phyloP scores from a whole-genome alignment of 169 alveolate species.

The Eimeria tenella region DNA sequence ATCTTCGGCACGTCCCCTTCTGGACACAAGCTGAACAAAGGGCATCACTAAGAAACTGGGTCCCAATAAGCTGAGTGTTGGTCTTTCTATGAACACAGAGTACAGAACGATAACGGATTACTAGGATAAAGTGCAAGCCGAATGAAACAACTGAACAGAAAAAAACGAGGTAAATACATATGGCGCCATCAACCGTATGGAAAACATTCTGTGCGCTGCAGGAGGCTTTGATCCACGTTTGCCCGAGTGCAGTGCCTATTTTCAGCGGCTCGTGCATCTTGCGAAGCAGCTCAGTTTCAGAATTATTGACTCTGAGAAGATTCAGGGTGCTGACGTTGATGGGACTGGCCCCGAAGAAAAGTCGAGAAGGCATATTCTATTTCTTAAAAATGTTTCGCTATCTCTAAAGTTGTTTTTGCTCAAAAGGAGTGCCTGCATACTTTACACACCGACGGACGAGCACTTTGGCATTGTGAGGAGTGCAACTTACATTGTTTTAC shows the following conservation, averaged over 20 bases:
- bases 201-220: constrained; percentile 15
- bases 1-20: no score
- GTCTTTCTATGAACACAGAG: no score
- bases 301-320: constrained; percentile 14
- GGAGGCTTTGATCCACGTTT: constrained; percentile 69
- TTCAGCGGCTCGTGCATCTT: constrained; percentile 75
- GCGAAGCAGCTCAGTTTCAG: constrained; percentile 53
- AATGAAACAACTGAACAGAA: no score
- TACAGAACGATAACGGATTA: no score
- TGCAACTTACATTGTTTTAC: not conserved
- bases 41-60: no score
- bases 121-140: no score
- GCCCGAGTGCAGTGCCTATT: constrained; percentile 20
- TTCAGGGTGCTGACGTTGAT: not conserved
- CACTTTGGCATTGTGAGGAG: constrained; percentile 96
- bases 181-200: no score
- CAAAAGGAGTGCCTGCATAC: constrained; percentile 88
- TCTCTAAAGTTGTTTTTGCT: constrained; percentile 87
- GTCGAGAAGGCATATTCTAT: constrained; percentile 82
- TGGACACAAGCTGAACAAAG: no score
- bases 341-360: not conserved
- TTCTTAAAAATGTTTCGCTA: constrained; percentile 90
- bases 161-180: no score
- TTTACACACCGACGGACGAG: constrained; percentile 96
- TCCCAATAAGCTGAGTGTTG: no score